These are phyloP conservation scores for Kuraishia piskuri DNA, from an alignment of 805 yeast species.

Conservation along the genomic window DNA sequence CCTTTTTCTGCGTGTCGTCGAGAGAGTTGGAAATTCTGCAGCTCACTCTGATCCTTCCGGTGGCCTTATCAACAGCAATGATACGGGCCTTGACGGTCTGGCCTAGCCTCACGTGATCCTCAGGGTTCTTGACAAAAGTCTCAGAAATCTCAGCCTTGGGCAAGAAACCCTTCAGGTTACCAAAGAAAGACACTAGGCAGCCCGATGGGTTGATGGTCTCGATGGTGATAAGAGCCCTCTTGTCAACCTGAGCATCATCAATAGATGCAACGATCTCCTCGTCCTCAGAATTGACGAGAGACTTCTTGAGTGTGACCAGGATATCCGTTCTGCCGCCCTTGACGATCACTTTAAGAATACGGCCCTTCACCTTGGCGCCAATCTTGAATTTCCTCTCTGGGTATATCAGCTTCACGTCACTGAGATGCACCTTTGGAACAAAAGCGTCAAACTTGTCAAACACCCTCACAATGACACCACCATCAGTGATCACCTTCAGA, in stretches of 20 bases:
- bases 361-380: conserved; percentile 72
- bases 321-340: conserved; percentile 37
- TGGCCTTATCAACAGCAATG: conserved; percentile 43
- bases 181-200: conserved; percentile 78
- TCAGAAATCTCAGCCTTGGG: conserved; percentile 89
- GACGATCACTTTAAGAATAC: conserved; percentile 46
- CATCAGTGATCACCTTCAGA: conserved; percentile 44
- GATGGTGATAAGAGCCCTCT: conserved; percentile 65
- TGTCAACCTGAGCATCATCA: conserved; percentile 32
- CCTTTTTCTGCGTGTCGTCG: conserved; percentile 36
- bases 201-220: conserved; percentile 67
- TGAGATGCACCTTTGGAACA: conserved; percentile 69
- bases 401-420: conserved; percentile 74
- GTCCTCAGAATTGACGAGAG: conserved; percentile 60
- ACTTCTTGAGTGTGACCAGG: conserved; percentile 70
- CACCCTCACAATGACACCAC: conserved; percentile 61
- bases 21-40: conserved; percentile 56
- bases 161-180: conserved; percentile 65
- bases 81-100: conserved; percentile 76
- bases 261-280: conserved; percentile 37
- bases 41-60: conserved; percentile 56
- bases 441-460: conserved; percentile 63
- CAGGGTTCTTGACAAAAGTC: conserved; percentile 69
- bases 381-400: conserved; percentile 91
- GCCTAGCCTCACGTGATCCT: conserved; percentile 70